Evolutionary conservation across 1,139 yeast genomes (phyloP).

Genomic region (Sugiyamaella neomexicana): DNA sequence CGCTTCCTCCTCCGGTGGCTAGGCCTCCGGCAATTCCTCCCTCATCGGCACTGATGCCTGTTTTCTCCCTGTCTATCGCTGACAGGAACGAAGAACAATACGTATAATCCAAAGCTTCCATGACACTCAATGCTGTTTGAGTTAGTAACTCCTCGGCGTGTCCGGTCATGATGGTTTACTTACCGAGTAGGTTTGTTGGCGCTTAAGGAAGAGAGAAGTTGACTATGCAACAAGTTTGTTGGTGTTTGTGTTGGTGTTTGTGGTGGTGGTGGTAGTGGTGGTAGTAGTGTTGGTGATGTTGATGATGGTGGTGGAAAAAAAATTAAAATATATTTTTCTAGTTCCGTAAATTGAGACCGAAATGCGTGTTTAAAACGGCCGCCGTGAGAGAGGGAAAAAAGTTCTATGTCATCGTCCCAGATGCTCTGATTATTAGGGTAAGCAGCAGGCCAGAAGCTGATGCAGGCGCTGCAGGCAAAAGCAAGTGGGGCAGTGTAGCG

Average conservation of each 20-base stretch:
- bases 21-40: too few relatives aligned
- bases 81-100: constrained; percentile 28
- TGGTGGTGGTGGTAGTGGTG: too few relatives aligned
- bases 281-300: too few relatives aligned
- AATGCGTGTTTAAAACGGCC: constrained; percentile 13
- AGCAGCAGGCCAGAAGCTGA: too few relatives aligned
- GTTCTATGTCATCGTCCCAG: background rate
- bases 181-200: background rate
- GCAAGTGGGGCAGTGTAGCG: background rate
- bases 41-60: background rate
- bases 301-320: background rate
- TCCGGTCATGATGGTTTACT: background rate
- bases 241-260: too few relatives aligned
- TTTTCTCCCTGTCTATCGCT: constrained; percentile 24
- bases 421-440: constrained; percentile 11
- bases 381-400: background rate
- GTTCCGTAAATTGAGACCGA: background rate
- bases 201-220: too few relatives aligned
- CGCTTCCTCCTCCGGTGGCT: background rate
- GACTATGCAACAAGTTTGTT: too few relatives aligned
- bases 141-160: background rate
- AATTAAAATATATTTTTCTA: background rate
- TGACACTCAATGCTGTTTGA: background rate
- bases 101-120: constrained; percentile 14
- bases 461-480: constrained; percentile 4